These are phyloP conservation scores for Hypoxylon sp. DNA, from an alignment of 2,329 filamentous ascomycete species.

Conservation along the genomic window DNA sequence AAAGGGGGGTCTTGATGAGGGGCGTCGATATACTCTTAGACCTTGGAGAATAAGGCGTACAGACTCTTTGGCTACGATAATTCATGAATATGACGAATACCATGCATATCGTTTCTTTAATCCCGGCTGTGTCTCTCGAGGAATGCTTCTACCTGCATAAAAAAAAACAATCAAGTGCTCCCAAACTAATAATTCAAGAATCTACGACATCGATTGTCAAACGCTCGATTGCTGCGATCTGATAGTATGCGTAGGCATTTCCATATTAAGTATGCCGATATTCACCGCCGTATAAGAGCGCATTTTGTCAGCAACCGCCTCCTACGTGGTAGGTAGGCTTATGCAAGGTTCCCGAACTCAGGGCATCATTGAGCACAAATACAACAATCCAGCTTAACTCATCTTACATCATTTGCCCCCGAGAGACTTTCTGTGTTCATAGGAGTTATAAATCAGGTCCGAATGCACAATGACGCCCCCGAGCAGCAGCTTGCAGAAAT, in stretches of 20 bases:
- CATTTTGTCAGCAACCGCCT: constrained; percentile 3
- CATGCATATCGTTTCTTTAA: neutral
- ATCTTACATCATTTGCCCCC: constrained; percentile 38
- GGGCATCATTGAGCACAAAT: constrained; percentile 1
- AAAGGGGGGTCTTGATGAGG: constrained; percentile 6
- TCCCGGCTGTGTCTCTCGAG: neutral
- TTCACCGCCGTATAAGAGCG: neutral
- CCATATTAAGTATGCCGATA: constrained; percentile 34
- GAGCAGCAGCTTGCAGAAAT: constrained; percentile 3
- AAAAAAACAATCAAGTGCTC: neutral
- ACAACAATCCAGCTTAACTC: neutral
- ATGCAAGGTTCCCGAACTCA: constrained; percentile 5
- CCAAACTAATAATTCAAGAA: neutral
- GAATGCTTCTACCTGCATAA: neutral
- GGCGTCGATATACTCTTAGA: constrained; percentile 26
- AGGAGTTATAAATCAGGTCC: constrained; percentile 2
- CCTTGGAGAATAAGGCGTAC: constrained; percentile 17
- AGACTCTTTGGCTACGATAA: constrained; percentile 31
- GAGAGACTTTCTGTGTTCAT: neutral
- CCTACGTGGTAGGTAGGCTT: neutral
- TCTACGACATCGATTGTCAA: too few relatives aligned
- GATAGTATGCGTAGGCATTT: constrained; percentile 15
- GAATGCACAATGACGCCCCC: constrained; percentile 39
- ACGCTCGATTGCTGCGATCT: neutral
- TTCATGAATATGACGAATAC: constrained; percentile 37